Base-by-base conservation (phyloP, 2,329 filamentous ascomycete species). In the Cryphonectria carpinicola region DNA sequence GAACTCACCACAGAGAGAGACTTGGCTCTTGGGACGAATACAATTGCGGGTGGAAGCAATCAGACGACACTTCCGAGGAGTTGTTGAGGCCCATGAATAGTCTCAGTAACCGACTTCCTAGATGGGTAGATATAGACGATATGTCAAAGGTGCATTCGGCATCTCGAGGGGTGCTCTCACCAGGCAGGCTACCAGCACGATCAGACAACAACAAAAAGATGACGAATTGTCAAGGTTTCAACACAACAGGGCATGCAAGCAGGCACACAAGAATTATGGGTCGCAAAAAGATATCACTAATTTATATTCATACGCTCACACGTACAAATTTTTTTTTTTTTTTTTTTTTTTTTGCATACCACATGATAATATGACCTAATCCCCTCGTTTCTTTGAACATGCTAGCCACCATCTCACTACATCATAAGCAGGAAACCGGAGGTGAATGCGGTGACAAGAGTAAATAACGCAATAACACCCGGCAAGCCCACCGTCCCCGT, bases 381-480 rank as follows among this genome's bases (percentile, higher is more conserved):
- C 37, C 37, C 37, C 37, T 46, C 17, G 22, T n/a, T 8, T n/a
- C 22, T 22, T 22, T 10, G 46, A 22, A 17, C 4, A 8, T 22
- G 19, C 19, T n/a, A 2, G 22, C 22, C 22, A 49, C n/a, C 19
- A 39, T 11, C 46, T n/a, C 46, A 49, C 19, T 39, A 61, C 14
- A 60, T 60, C 49, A 69, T 28, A 37, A 69, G 46, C 37, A 64
- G 25, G n/a, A 65, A 68, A 7, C 69, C 69, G n/a, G 46, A 70
- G 4, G 46, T 64, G 25, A 70, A 68, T 3, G 65, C 60, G 22
- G 41, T 25, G 41, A 13, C 37, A 49, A 70, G 2, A 17, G 69
- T 68, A 19, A 25, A 56, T 19, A 65, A 25, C 4, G 63, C 19
- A 22, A 70, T 17, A 11, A 63, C 65, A 52, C 11, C 28, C 11